A percentile compares a stretch with the other conserved stretches of the same genome.
Evolutionary conservation across 345 rosid genomes (phyloP).

Genomic region (rapeseed (Brassica napus)): DNA sequence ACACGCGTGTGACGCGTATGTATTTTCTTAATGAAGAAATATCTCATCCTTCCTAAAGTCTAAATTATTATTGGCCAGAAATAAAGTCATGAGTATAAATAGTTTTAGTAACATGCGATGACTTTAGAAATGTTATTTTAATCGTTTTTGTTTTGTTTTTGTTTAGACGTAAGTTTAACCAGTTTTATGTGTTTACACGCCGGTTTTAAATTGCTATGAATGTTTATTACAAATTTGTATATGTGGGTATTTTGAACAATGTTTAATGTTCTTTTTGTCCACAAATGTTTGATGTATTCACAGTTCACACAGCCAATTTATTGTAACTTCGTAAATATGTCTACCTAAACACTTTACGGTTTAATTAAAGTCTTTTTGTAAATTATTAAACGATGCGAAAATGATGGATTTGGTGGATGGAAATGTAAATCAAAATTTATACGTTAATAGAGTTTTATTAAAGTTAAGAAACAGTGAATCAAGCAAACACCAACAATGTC

Average conservation of each 20-base stretch:
- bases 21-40: not conserved
- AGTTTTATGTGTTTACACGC: constrained; percentile 20
- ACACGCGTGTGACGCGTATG: constrained; percentile 25
- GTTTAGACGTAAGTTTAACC: not conserved
- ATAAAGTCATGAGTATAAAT: not conserved
- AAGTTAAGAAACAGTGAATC: not conserved
- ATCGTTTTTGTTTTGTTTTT: not conserved
- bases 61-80: constrained; percentile 18
- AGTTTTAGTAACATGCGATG: constrained; percentile 16
- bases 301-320: not conserved
- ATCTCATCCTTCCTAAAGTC: constrained; percentile 19
- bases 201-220: constrained; percentile 5
- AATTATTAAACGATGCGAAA: constrained; percentile 3
- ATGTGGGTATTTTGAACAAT: not conserved
- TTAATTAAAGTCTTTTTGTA: not conserved
- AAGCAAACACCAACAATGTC: not conserved
- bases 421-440: not conserved
- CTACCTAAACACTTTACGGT: not conserved
- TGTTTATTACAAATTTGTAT: not conserved
- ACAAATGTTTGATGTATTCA: not conserved
- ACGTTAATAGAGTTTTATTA: not conserved
- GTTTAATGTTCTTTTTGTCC: not conserved
- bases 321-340: not conserved
- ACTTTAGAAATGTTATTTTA: constrained; percentile 3
- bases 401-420: not conserved